Evolutionary conservation across 768 basidiomycete genomes (phyloP), one percentile per base, ranked within the genome.

Genomic region (Bullera alba): DNA sequence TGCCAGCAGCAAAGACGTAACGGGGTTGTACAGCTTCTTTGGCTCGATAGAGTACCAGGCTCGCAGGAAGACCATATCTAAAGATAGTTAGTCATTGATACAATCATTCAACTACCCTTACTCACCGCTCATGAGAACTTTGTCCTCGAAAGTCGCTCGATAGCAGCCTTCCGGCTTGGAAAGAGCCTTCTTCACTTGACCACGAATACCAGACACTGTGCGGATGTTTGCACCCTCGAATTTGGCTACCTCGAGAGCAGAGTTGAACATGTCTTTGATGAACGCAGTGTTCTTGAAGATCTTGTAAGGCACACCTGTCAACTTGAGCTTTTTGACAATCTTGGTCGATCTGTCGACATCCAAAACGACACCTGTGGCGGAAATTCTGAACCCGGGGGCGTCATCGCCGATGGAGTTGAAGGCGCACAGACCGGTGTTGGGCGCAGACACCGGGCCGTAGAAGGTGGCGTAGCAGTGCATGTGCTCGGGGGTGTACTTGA

Each of bases 221-320:
- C 84, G 79, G 49, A 99, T 81, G 69, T 85, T 89, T n/a, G 95
- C 95, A 16, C 95, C 95, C 72, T 99, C 95, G 61, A 99, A 97
- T 73, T 95, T 97, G 50, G 91, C 91, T 12, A 97, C 91, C 73
- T 99, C 95, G 27, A 97, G 78, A 27, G 89, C 84, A 50, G 81
- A 83, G 47, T 75, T 83, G 76, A 99, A 99, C 95, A 99, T 99
- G 65, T 95, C 89, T 77, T 85, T 89, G 60, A 99, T 76, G 73
- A 97, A 99, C 2, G 90, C 95, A 12, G 95, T 99, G 74, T 99
- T 99, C 76, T 96, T 97, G 79, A 86, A 99, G 53, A 97, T 90
- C 79, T 97, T 97, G 76, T 84, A 89, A 22, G 93, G 95, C 27
- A 83, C 79, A 26, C 95, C 95, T 1, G 90, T 97, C 53, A 99